Conservation (phyloP, 2,329 filamentous ascomycete species). For the Cordyceps cicadae region DNA sequence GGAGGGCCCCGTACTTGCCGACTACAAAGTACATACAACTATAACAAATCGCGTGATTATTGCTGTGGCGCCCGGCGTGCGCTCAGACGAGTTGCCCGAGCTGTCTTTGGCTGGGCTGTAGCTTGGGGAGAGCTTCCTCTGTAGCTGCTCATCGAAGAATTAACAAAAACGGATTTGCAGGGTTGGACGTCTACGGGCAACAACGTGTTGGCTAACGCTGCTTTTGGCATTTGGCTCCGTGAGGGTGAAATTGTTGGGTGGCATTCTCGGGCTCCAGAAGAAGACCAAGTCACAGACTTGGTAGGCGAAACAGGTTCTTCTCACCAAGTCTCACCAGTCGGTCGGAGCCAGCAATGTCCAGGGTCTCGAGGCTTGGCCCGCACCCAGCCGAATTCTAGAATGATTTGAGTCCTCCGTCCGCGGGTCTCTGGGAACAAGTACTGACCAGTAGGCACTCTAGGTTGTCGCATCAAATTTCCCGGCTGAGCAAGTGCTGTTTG, state of each 20-base stretch:
- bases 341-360: not conserved
- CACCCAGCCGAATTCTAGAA: conserved; percentile 7
- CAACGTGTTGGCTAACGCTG: not conserved
- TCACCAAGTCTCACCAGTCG: not conserved
- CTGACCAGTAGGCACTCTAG: no score
- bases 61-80: not conserved
- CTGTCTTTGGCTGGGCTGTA: not conserved
- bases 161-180: not conserved
- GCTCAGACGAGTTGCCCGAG: not conserved
- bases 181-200: not conserved
- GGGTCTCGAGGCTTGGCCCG: not conserved
- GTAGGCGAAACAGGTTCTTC: not conserved
- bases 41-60: not conserved
- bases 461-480: conserved; percentile 10
- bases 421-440: not conserved
- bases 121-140: no score
- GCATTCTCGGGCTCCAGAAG: not conserved
- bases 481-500: not conserved
- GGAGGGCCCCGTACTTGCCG: not conserved
- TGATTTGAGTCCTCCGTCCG: not conserved
- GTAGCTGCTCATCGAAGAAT: no score
- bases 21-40: not conserved
- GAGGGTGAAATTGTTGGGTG: not conserved
- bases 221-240: not conserved
- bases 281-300: not conserved